These are phyloP conservation scores for Cladophialophora yegresii DNA, from an alignment of 2,329 filamentous ascomycete species.

Conservation along the genomic window DNA sequence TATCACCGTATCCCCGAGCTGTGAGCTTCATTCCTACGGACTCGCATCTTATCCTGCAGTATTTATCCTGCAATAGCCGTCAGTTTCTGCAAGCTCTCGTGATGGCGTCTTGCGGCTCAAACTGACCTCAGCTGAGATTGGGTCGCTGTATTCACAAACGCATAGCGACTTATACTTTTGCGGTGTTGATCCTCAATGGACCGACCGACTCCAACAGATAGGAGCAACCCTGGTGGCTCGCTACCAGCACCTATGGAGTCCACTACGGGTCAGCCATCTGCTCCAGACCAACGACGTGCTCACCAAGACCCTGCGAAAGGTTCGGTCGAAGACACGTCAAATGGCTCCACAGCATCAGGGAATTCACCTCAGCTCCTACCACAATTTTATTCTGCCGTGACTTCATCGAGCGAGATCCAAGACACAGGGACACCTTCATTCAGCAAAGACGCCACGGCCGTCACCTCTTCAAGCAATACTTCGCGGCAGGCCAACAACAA, in stretches of 20 bases:
- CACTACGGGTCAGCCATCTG: background rate
- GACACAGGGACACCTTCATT: background rate
- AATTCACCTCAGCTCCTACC: background rate
- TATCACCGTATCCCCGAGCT: background rate
- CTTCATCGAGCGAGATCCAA: background rate
- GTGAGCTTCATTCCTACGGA: background rate
- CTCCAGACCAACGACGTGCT: background rate
- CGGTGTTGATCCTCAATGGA: background rate
- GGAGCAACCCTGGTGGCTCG: background rate
- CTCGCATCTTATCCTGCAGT: slow-evolving; percentile 9
- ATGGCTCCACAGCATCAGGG: background rate
- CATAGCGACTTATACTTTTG: background rate
- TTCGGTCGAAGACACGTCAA: background rate
- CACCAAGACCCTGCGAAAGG: background rate
- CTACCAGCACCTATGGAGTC: background rate
- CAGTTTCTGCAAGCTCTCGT: background rate
- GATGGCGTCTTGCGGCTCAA: background rate
- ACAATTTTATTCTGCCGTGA: background rate
- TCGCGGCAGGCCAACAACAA: background rate
- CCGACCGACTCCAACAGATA: background rate
- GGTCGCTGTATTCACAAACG: background rate
- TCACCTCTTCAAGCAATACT: background rate
- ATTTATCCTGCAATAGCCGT: slow-evolving; percentile 4
- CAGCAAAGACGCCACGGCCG: slow-evolving; percentile 5
- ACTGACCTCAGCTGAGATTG: background rate